A percentile compares a stretch with the other conserved stretches of the same genome.
Evolutionary conservation across 1,139 yeast species (phyloP).

Genomic region (Magnusiomyces ingens): DNA sequence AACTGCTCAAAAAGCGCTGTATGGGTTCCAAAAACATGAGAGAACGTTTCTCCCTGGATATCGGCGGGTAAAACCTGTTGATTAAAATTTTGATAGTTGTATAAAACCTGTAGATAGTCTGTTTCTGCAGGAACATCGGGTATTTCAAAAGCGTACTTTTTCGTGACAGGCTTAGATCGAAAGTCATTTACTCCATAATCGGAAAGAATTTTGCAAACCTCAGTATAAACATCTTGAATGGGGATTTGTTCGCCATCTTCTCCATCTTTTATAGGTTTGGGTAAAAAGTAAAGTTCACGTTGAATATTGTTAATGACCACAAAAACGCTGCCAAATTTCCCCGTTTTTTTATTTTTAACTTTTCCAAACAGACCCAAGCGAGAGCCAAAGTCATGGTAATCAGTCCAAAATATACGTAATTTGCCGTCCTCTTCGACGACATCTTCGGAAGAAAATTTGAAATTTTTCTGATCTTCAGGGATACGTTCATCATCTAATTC

Average conservation of each 20-base stretch:
- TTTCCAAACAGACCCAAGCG: constrained; percentile 76
- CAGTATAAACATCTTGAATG: constrained; percentile 68
- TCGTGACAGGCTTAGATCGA: constrained; percentile 62
- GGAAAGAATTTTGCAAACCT: constrained; percentile 58
- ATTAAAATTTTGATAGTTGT: constrained; percentile 46
- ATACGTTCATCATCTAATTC: background rate
- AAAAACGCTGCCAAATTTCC: constrained; percentile 60
- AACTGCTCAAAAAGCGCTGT: constrained; percentile 77
- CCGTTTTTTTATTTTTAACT: constrained; percentile 37
- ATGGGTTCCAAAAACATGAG: constrained; percentile 73
- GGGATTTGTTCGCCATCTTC: constrained; percentile 33
- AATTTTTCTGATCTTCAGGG: background rate
- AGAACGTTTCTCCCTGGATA: constrained; percentile 68
- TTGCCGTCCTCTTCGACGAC: constrained; percentile 36
- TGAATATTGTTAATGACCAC: constrained; percentile 66
- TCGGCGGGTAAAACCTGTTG: constrained; percentile 49
- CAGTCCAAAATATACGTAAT: constrained; percentile 83
- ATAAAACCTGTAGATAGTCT: constrained; percentile 69
- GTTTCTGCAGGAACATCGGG: constrained; percentile 73
- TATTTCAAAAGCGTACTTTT: constrained; percentile 85
- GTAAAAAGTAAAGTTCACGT: constrained; percentile 73
- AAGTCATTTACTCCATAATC: constrained; percentile 56
- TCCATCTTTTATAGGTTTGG: constrained; percentile 38
- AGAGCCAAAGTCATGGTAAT: constrained; percentile 71
- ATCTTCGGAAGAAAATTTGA: constrained; percentile 14